Conservation (phyloP, 2,329 filamentous ascomycete species). For the Fusarium miscanthi region DNA sequence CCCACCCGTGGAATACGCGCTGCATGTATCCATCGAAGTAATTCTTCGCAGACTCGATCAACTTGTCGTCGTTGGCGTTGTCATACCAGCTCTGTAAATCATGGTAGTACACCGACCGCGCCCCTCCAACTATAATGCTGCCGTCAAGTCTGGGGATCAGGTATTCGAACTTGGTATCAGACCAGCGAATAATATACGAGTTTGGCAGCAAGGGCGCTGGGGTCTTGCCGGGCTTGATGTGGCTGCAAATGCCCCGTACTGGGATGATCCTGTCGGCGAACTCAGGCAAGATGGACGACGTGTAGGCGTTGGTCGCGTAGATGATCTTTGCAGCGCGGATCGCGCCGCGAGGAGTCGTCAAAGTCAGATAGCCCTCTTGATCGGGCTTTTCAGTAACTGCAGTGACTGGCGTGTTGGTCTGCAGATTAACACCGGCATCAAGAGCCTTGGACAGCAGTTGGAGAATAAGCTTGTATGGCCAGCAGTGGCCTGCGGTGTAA, state of each 20-base stretch:
- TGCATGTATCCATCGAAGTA: conserved; percentile 63
- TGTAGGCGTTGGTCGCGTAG: background rate
- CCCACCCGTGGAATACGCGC: conserved; percentile 60
- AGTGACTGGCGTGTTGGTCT: background rate
- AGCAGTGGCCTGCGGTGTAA: background rate
- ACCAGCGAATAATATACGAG: conserved; percentile 1
- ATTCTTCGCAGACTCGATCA: background rate
- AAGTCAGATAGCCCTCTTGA: background rate
- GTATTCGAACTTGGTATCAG: conserved; percentile 5
- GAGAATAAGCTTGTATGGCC: conserved; percentile 5
- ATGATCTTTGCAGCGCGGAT: background rate
- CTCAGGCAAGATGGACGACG: background rate
- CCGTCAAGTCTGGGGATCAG: background rate
- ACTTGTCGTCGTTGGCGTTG: background rate
- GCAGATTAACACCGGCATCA: background rate
- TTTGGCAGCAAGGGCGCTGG: background rate
- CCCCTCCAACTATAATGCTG: background rate
- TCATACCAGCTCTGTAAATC: background rate
- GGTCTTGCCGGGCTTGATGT: background rate
- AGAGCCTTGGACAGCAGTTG: background rate
- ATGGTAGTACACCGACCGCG: background rate
- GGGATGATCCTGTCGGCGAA: background rate
- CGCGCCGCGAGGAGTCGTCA: background rate
- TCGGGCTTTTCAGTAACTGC: background rate
- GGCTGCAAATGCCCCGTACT: conserved; percentile 1